Evolutionary conservation across 2,329 filamentous ascomycete species (phyloP), one percentile per base, ranked within the genome.

Genomic region (Trichoderma sp.): DNA sequence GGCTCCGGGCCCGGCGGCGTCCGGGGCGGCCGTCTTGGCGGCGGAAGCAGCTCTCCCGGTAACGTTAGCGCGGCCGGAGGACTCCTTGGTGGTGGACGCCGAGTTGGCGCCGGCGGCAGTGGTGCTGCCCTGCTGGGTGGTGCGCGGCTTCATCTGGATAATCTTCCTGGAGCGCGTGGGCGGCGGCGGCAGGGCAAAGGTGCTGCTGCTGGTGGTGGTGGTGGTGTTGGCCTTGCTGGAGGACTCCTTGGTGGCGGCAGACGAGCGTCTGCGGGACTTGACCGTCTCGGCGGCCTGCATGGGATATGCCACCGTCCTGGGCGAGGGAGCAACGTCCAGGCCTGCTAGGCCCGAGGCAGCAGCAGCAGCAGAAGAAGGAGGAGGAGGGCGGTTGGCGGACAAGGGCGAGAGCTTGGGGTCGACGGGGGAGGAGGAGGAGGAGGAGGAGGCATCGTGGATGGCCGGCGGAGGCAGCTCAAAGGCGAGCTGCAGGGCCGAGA

Each of bases 161-260:
- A 99, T 98, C 80, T 96, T 98, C 72, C 94, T 89, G 48, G 92
- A 91, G 68, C 94, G 85, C 3, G 93, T 97, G 0, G 95, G 95
- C 17, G 94, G 95, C 10, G 95, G 95, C 21, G 95, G 95, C 17
- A 99, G 85, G 10, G 90, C 85, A 75, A 97, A 96, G 55, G 84
- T 81, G 70, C 88, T 85, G 69, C 87, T 88, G 64, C 81, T 80
- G 34, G 10, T 14, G 34, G 2, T 5, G 30, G 30, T 12, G 65
- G 78, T 5, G 10, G 34, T 14, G 65, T 78, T 75, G 19, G 79
- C 76, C 34, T 39, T 39, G 34, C 34, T 9, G 34, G 34, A 39
- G 10, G 34, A 39, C 69, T 87, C 88, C 64, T 81, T 80, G 65
- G 78, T 75, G 19, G 79, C 76, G 14, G 80, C 75, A 17, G 84